Conservation (phyloP, 768 basidiomycete genomes). For the Lactarius sp. region DNA sequence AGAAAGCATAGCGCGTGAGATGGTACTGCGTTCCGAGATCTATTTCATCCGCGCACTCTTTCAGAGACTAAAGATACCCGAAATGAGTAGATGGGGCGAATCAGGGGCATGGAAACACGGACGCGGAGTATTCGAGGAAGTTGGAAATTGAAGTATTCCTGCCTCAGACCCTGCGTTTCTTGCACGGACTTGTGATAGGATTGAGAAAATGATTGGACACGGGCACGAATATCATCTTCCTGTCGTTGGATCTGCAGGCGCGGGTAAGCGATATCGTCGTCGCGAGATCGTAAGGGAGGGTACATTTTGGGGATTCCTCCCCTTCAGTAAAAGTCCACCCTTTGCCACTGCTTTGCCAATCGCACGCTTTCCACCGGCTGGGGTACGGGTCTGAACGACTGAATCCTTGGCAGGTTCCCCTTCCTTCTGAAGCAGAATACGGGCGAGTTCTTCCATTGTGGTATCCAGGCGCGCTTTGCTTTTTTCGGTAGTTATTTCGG, state of each 20-base stretch:
- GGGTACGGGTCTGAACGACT: conserved; percentile 56
- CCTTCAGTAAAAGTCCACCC: conserved; percentile 84
- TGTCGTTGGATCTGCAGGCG: conserved; percentile 70
- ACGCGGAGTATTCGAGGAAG: conserved; percentile 90
- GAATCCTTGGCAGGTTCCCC: conserved; percentile 89
- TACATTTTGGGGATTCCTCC: conserved; percentile 88
- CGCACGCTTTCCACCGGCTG: conserved; percentile 67
- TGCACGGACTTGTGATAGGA: conserved; percentile 85
- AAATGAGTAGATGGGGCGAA: not conserved
- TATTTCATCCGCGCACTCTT: conserved; percentile 93
- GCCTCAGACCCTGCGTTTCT: conserved; percentile 85
- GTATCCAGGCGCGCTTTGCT: conserved; percentile 80
- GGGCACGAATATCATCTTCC: conserved; percentile 87
- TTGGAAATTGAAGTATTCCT: conserved; percentile 98
- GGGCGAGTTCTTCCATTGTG: conserved; percentile 91
- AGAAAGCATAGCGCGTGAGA: conserved; percentile 87
- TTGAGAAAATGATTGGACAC: conserved; percentile 84
- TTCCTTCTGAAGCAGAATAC: conserved; percentile 88
- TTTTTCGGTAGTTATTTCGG: conserved; percentile 83
- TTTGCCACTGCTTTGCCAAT: conserved; percentile 91
- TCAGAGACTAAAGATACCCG: conserved; percentile 56
- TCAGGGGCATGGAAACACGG: conserved; percentile 34
- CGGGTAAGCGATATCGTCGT: conserved; percentile 9
- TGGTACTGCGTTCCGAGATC: conserved; percentile 99
- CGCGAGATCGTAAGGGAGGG: conserved; percentile 18